Conservation (phyloP, 1,284 basidiomycete genomes). For the Rhizoctonia solani region DNA sequence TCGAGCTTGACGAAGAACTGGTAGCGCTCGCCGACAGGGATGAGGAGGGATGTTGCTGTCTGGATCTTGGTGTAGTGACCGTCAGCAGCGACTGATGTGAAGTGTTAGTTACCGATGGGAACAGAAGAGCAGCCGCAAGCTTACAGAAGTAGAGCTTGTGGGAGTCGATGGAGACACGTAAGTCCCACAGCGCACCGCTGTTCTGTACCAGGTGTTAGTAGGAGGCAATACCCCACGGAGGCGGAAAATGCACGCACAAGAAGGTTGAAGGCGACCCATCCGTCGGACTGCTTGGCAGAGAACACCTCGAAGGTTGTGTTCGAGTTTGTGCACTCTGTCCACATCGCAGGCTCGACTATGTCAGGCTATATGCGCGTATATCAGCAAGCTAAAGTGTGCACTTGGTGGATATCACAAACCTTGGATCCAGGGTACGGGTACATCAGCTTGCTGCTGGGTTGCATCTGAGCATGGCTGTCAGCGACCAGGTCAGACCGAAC, state of each 20-base stretch:
- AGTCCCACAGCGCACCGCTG: constrained; percentile 12
- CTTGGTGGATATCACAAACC: background rate
- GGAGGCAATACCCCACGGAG: background rate
- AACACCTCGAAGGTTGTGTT: constrained; percentile 10
- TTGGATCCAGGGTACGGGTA: constrained; percentile 14
- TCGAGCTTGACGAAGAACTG: constrained; percentile 35
- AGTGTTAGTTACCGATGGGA: background rate
- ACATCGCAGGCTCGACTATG: constrained; percentile 1
- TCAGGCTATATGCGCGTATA: background rate
- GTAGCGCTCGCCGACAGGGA: constrained; percentile 31
- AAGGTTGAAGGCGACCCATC: constrained; percentile 21
- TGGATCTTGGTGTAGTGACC: constrained; percentile 25
- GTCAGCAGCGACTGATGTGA: constrained; percentile 26
- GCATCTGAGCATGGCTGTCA: constrained; percentile 29
- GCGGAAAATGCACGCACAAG: background rate
- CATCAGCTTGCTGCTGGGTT: constrained; percentile 10
- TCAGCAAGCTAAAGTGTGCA: background rate
- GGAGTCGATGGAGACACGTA: constrained; percentile 22
- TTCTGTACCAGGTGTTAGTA: background rate
- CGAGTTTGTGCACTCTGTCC: constrained; percentile 13
- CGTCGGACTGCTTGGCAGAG: constrained; percentile 2
- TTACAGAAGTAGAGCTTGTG: constrained; percentile 26
- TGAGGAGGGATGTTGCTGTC: constrained; percentile 19
- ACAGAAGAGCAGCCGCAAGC: background rate
- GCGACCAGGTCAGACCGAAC: constrained; percentile 1